Conservation (phyloP, 2,329 filamentous ascomycete genomes). For the Phaeosphaeria sp. region DNA sequence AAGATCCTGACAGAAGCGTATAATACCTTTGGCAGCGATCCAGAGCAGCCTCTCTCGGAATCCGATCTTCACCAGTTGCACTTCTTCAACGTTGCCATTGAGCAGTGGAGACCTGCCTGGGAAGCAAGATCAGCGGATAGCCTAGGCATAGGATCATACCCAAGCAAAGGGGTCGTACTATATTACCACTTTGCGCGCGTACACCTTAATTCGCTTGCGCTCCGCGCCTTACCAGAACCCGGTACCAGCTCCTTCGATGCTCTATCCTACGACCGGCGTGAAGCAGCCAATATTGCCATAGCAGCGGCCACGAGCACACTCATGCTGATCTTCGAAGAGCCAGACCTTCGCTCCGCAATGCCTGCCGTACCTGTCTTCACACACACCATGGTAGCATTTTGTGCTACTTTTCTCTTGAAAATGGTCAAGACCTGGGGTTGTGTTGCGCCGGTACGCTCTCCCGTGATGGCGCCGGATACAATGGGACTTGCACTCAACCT, state of each 20-base stretch:
- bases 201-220: slow-evolving; percentile 57
- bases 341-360: slow-evolving; percentile 52
- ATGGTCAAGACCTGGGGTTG: slow-evolving; percentile 55
- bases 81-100: slow-evolving; percentile 52
- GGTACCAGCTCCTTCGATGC: slow-evolving; percentile 54
- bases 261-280: slow-evolving; percentile 52
- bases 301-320: slow-evolving; percentile 56
- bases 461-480: slow-evolving; percentile 32
- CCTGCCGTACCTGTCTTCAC: slow-evolving; percentile 59
- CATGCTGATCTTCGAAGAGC: slow-evolving; percentile 54
- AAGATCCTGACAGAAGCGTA: slow-evolving; percentile 45
- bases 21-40: slow-evolving; percentile 40
- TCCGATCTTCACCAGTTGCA: slow-evolving; percentile 48
- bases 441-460: slow-evolving; percentile 36
- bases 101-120: slow-evolving; percentile 52
- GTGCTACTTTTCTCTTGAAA: slow-evolving; percentile 60
- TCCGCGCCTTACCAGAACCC: slow-evolving; percentile 51
- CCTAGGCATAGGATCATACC: slow-evolving; percentile 41
- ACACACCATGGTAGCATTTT: slow-evolving; percentile 61
- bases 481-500: slow-evolving; percentile 38
- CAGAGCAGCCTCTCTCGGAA: slow-evolving; percentile 46
- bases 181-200: slow-evolving; percentile 64
- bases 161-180: slow-evolving; percentile 58
- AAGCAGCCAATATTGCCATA: slow-evolving; percentile 51
- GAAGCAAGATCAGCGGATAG: slow-evolving; percentile 40